Conservation (phyloP, 345 rosid species). For the rapeseed (Brassica napus) region Da-Ae NC_063442.1:285501-286000, state of each 20-base stretch:
- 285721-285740: background rate
- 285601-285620: background rate
- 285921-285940: background rate
- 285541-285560: background rate
- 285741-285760: background rate
- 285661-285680: background rate
- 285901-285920: background rate
- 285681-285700: background rate
- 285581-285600: background rate
- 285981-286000: background rate
- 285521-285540: too few relatives aligned
- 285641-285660: background rate
- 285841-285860: background rate
- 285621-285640: background rate
- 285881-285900: background rate
- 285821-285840: background rate
- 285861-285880: background rate
- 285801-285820: background rate
- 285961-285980: background rate
- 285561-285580: background rate
- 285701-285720: background rate
- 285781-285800: background rate
- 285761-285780: background rate
- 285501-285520: too few relatives aligned
- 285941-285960: background rate